Evolutionary conservation across 2,329 filamentous ascomycete genomes (phyloP).

Genomic region (Metarhizium sp.): DNA sequence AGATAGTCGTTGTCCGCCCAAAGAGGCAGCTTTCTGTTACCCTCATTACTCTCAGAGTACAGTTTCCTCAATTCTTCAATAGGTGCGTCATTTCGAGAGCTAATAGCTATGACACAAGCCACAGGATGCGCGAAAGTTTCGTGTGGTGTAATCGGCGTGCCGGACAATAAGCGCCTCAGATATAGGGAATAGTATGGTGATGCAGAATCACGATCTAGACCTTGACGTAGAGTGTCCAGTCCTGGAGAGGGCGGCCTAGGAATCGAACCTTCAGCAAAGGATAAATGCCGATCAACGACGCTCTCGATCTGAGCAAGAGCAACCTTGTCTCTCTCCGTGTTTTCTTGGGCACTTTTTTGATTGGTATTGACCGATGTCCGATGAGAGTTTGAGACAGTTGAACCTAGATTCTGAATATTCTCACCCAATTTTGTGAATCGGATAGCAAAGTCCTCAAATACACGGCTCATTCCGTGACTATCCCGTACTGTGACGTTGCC

Average conservation of each 20-base stretch:
- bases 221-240: constrained; percentile 29
- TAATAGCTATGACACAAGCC: constrained; percentile 89
- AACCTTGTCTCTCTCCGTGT: constrained; percentile 19
- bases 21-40: constrained; percentile 60
- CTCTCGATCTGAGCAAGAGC: constrained; percentile 61
- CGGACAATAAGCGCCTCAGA: constrained; percentile 72
- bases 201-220: constrained; percentile 39
- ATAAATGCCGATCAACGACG: constrained; percentile 70
- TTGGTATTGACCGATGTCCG: constrained; percentile 29
- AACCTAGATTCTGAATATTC: constrained; percentile 42
- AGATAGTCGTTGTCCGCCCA: constrained; percentile 92
- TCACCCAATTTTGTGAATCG: constrained; percentile 69
- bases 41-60: constrained; percentile 76
- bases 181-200: constrained; percentile 83
- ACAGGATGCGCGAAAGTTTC: constrained; percentile 95
- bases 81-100: constrained; percentile 72
- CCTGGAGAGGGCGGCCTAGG: constrained; percentile 23
- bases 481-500: constrained; percentile 88
- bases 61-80: constrained; percentile 80
- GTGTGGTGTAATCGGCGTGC: constrained; percentile 67
- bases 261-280: constrained; percentile 58
- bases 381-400: constrained; percentile 19
- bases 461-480: constrained; percentile 73
- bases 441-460: constrained; percentile 83
- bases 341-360: constrained; percentile 17